A percentile compares a stretch with the other conserved stretches of the same genome.
Evolutionary conservation across 1,284 basidiomycete genomes (phyloP).

Genomic region (Moniliella sp.): DNA sequence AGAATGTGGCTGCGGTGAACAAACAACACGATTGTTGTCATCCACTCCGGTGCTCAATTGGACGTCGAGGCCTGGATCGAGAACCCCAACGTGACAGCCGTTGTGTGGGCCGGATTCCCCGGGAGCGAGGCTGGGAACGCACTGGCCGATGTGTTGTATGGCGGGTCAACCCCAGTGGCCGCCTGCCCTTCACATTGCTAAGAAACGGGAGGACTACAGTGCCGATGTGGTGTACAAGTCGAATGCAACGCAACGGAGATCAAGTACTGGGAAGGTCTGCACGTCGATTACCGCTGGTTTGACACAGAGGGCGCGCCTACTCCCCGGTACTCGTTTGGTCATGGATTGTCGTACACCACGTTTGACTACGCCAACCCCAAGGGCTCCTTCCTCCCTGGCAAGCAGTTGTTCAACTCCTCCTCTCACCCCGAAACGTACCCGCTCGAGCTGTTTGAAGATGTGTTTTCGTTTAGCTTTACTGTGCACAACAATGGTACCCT

Average conservation of each 20-base stretch:
- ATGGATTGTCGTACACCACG: conserved; percentile 58
- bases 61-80: conserved; percentile 16
- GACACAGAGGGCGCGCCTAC: conserved; percentile 45
- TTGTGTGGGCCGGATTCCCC: conserved; percentile 14
- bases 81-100: conserved; percentile 22
- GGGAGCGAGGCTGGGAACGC: conserved; percentile 17
- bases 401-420: conserved; percentile 6
- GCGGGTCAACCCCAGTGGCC: conserved; percentile 15
- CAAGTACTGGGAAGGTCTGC: conserved; percentile 48
- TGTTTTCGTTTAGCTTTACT: conserved; percentile 11
- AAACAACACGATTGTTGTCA: conserved; percentile 23
- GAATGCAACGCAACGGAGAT: conserved; percentile 37
- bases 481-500: conserved; percentile 12
- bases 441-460: conserved; percentile 15
- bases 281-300: conserved; percentile 49
- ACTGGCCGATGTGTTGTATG: conserved; percentile 16
- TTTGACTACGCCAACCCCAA: conserved; percentile 8
- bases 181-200: conserved; percentile 21
- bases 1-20: conserved; percentile 11
- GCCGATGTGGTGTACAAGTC: conserved; percentile 20
- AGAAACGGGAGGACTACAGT: conserved; percentile 39
- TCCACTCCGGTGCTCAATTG: conserved; percentile 13
- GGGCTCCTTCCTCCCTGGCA: conserved; percentile 8
- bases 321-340: conserved; percentile 55
- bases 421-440: no score